phyloP scores from a whole-genome alignment of 257 asterid genomes.

The Jasminum sambac region DNA sequence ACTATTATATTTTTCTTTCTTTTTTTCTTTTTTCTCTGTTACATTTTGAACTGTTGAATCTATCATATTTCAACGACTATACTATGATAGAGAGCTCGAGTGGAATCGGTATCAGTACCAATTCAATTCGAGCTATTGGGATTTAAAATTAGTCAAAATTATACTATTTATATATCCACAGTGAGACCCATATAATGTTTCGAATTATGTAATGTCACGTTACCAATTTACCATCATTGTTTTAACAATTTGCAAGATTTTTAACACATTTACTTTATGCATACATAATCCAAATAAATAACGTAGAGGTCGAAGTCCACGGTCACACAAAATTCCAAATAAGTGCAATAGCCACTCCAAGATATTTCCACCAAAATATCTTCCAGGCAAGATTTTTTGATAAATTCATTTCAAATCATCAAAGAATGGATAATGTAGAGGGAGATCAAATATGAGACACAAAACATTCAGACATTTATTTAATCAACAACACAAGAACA shows the following conservation, averaged over 20 bases:
- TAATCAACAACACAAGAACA: background rate
- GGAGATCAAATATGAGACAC: constrained; percentile 11
- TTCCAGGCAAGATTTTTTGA: constrained; percentile 25
- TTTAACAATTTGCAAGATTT: constrained; percentile 1
- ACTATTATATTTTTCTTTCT: background rate
- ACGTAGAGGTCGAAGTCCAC: background rate
- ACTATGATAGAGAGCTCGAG: too few species aligned
- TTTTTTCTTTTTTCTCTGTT: background rate
- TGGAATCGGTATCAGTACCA: too few species aligned
- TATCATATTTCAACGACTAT: background rate
- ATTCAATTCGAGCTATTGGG: too few species aligned
- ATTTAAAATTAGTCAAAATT: background rate
- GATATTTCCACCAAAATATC: constrained; percentile 36
- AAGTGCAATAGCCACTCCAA: background rate
- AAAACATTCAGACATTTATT: background rate
- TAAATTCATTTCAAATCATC: constrained; percentile 27
- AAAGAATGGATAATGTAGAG: constrained; percentile 32
- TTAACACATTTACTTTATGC: too few species aligned
- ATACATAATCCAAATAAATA: constrained; percentile 16
- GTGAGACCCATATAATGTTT: too few species aligned
- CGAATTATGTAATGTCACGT: background rate
- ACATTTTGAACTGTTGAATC: background rate
- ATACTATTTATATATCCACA: too few species aligned
- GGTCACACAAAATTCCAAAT: constrained; percentile 24
- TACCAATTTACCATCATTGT: constrained; percentile 20